phyloP scores from a whole-genome alignment of 176 grass and related monocot species.

The Phragmites australis region DNA sequence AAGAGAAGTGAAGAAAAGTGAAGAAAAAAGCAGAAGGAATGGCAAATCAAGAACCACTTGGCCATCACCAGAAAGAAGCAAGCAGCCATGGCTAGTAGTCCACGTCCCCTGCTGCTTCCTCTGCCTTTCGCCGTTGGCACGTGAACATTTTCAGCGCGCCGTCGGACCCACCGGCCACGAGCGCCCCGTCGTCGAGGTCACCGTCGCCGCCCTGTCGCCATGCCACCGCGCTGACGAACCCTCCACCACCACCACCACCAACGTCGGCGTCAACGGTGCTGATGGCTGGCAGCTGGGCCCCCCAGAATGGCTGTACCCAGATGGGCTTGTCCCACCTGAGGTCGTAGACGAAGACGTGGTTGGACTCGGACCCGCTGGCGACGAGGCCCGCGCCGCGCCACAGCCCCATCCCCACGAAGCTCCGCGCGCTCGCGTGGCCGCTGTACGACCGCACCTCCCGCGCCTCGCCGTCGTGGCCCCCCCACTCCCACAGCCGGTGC shows the following conservation, averaged over 20 bases:
- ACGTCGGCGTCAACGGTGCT: not conserved
- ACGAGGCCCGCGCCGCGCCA: constrained; percentile 64
- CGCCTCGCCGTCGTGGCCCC: not conserved
- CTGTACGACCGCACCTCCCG: constrained; percentile 68
- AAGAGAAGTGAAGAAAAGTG: not conserved
- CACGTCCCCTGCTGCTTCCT: not conserved
- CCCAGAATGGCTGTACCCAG: constrained; percentile 61
- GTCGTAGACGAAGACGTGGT: constrained; percentile 94
- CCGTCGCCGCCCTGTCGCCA: constrained; percentile 49
- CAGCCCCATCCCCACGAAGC: constrained; percentile 90
- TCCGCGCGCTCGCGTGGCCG: constrained; percentile 75
- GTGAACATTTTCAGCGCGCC: constrained; percentile 71
- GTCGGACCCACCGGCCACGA: constrained; percentile 62
- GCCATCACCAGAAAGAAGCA: no score
- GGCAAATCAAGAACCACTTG: not conserved
- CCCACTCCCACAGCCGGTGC: constrained; percentile 78
- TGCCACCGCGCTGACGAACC: constrained; percentile 66
- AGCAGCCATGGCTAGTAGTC: not conserved
- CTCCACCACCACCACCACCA: not conserved
- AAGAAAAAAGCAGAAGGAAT: not conserved
- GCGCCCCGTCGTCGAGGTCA: constrained; percentile 27
- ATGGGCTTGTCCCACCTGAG: constrained; percentile 76
- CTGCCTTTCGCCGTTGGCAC: constrained; percentile 29
- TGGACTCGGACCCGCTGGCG: constrained; percentile 82
- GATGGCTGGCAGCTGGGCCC: not conserved